Evolutionary conservation across 371 early-diverging fungal species (phyloP).

Genomic region (Mucor lusitanicus): DNA sequence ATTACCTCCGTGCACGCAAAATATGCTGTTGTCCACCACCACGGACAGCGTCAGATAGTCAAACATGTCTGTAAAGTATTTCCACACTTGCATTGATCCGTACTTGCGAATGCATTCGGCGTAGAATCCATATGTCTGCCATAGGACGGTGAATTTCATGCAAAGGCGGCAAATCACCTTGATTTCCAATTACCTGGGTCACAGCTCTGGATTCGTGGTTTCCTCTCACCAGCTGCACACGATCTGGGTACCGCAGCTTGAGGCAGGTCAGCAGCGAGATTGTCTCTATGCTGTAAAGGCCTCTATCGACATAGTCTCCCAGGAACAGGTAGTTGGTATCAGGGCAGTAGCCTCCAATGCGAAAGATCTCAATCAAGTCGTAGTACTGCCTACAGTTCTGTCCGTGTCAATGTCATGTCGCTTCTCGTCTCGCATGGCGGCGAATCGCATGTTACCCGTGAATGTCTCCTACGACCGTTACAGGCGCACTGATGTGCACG

Average conservation of each 20-base stretch:
- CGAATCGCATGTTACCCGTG: conserved; percentile 69
- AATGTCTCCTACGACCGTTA: conserved; percentile 95
- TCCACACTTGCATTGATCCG: conserved; percentile 87
- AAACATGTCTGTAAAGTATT: conserved; percentile 93
- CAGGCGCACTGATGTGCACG: conserved; percentile 83
- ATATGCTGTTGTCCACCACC: conserved; percentile 89
- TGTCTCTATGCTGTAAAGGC: conserved; percentile 94
- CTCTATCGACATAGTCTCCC: conserved; percentile 98
- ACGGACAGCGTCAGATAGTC: conserved; percentile 92
- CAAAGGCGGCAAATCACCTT: not conserved
- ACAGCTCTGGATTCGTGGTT: conserved; percentile 96
- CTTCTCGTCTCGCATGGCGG: not conserved
- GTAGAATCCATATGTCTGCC: conserved; percentile 95
- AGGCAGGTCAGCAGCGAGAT: conserved; percentile 87
- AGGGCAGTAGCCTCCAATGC: conserved; percentile 91
- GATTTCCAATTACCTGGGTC: conserved; percentile 65
- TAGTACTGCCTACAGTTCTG: conserved; percentile 81
- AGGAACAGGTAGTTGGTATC: conserved; percentile 95
- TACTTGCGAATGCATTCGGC: conserved; percentile 95
- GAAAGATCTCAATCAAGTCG: conserved; percentile 95
- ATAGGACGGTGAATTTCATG: not conserved
- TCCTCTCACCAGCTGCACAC: conserved; percentile 94
- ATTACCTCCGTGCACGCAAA: conserved; percentile 96
- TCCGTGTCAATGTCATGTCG: not conserved
- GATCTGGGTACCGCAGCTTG: conserved; percentile 90